Evolutionary conservation across 805 yeast genomes (phyloP), one percentile per base, ranked within the genome.

Genomic region (Kodamaea leandrae): DNA sequence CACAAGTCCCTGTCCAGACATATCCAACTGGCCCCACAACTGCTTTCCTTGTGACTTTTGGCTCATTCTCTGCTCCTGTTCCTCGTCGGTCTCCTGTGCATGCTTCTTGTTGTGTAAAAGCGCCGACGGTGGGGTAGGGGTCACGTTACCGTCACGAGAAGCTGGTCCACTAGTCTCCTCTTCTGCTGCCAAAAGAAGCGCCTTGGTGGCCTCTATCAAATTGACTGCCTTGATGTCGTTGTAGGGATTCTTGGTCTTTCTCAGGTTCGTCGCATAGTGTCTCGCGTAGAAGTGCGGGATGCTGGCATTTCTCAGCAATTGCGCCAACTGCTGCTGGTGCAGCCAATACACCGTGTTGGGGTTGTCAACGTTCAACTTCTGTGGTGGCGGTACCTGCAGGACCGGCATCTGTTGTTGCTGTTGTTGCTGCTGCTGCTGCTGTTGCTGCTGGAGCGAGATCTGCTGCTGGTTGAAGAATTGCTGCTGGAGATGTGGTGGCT

Each of bases 11-110:
- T 93, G 95, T 45, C 96, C 96, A 49, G 95, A 81, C 49, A 91
- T 70, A 66, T 93, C 99, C 49, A 93, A 69, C 4, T 90, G 91
- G 40, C 95, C 85, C 99, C 99, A 93, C 57, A 86, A 75, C 65
- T 90, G 97, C 45, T 82, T 83, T 26, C 84, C 80, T 55, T 73
- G 71, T 19, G 78, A 75, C 47, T 72, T 73, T 26, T 71, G 63
- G 61, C 81, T 72, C 66, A 80, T 75, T 60, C 84, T 67, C 58
- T 81, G 80, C 53, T 78, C 82, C 55, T 81, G 83, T 36, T 67
- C 72, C 53, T 83, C 86, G 48, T 81, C 86, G 45, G 72, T 67
- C 34, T 72, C 69, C 13, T 66, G 63, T 2, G 60, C 53, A n/a
- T 62, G 52, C 43, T 70, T 70, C 55, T 70, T 70, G 51, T 70